Evolutionary conservation across 106 monocot species (phyloP), one percentile per base, ranked within the genome.

Genomic region (Amphibolis antarctica): DNA sequence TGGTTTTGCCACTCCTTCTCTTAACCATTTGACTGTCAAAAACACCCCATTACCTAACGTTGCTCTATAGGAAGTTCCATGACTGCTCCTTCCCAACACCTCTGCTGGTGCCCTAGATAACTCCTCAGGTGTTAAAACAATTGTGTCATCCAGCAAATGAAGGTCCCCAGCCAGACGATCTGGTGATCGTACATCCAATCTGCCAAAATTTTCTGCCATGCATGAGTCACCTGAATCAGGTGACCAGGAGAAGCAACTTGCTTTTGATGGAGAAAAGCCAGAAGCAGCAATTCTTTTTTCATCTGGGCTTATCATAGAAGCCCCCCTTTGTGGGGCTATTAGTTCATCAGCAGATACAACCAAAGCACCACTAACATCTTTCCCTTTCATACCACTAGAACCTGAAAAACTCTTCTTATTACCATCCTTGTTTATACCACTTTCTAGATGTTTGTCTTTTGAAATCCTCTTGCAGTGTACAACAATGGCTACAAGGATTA

Each of bases 81-180:
- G 96, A 66, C 86, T 96, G 69, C 96, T 96, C 69, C 96, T 84
- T 24, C 96, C 96, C 52, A 96, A 62, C 5, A 96, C 78, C 67
- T 96, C 96, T 7, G 96, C 96, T 15, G 96, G 86, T 11, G 96
- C 96, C 61, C 84, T 72, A 0, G 96, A 96, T 18, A 96, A 67
- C 42, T 96, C 86, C 67, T 96, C 96, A 5, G 96, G 84, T 13
- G 96, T 90, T 3, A 96, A 66, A 3, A 78, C 82, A 29, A 96
- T 90, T 31, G 89, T 90, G 44, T 96, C 96, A 42, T 96, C 96
- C 65, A 96, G 69, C 75, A 96, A 96, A 57, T 90, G 44, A 24
- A 96, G 67, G 44, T 96, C 96, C 1, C 96, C 96, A 7, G 86
- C 86, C 67, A 96, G 55, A 46, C 76, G 63, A 62, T 90, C 96